Conservation (phyloP, 164 flowering plant species). For the Chloranthus sessilifolius region DNA sequence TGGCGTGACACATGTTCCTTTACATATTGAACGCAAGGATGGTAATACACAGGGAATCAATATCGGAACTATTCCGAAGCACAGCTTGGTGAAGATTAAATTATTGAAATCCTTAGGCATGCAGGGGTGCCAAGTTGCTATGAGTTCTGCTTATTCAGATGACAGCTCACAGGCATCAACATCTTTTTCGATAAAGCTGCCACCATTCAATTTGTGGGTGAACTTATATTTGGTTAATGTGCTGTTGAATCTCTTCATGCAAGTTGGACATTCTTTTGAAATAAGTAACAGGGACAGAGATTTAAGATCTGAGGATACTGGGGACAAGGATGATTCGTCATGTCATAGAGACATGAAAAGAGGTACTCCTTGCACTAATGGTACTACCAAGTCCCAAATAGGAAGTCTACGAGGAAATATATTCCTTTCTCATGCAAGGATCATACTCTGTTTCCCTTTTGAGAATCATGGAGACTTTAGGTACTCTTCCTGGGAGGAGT, state of each 20-base stretch:
- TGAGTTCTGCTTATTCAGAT: slow-evolving; percentile 24
- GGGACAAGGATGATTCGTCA: slow-evolving; percentile 17
- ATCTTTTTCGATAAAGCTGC: slow-evolving; percentile 57
- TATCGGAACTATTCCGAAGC: slow-evolving; percentile 13
- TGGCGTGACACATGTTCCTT: slow-evolving; percentile 12
- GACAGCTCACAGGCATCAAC: slow-evolving; percentile 23
- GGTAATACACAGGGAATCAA: slow-evolving; percentile 8
- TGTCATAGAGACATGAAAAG: slow-evolving; percentile 19
- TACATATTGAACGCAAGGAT: slow-evolving; percentile 4
- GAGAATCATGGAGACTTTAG: slow-evolving; percentile 23
- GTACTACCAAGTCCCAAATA: slow-evolving; percentile 19
- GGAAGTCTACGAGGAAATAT: slow-evolving; percentile 45
- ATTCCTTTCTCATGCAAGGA: slow-evolving; percentile 51
- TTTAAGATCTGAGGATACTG: slow-evolving; percentile 15
- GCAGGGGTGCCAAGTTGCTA: slow-evolving; percentile 27
- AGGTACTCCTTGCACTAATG: slow-evolving; percentile 9
- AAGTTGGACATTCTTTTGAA: slow-evolving; percentile 26
- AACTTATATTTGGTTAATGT: slow-evolving; percentile 39
- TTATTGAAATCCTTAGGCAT: slow-evolving; percentile 50
- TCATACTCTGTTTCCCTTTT: slow-evolving; percentile 67
- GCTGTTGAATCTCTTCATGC: slow-evolving; percentile 37
- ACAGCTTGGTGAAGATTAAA: slow-evolving; percentile 32
- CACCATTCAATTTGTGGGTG: slow-evolving; percentile 73
- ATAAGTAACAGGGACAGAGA: slow-evolving; percentile 8
- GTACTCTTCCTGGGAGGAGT: slow-evolving; percentile 45